Conservation (phyloP, 2,329 filamentous ascomycete genomes). For the Aspergillus pseudotamarii region DNA sequence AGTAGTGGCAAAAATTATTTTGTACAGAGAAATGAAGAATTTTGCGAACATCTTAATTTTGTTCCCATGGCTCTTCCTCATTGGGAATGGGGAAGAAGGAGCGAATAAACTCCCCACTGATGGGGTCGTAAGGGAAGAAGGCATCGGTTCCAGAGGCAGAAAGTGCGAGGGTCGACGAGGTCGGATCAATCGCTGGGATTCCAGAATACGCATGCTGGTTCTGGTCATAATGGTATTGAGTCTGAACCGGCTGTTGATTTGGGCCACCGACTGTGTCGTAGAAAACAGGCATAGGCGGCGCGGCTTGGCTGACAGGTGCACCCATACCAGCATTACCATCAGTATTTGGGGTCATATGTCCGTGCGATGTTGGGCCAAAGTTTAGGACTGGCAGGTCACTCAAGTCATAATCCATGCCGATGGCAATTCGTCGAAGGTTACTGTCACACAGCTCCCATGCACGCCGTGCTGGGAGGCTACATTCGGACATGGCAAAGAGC, state of each 20-base stretch:
- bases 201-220: not conserved
- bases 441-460: slow-evolving; percentile 47
- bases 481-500: slow-evolving; percentile 45
- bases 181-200: slow-evolving; percentile 8
- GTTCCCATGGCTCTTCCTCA: slow-evolving; percentile 32
- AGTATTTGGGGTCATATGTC: not conserved
- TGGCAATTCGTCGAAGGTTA: slow-evolving; percentile 37
- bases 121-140: slow-evolving; percentile 44
- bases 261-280: not conserved
- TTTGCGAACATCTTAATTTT: not conserved
- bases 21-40: not conserved
- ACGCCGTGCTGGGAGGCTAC: slow-evolving; percentile 42
- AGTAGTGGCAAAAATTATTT: not conserved
- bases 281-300: not conserved
- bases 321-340: not conserved
- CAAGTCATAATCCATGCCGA: slow-evolving; percentile 39
- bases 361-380: slow-evolving; percentile 16
- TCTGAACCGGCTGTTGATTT: not conserved
- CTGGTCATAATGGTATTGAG: not conserved
- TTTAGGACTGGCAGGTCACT: slow-evolving; percentile 35
- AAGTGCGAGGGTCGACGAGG: slow-evolving; percentile 14
- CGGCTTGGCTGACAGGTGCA: not conserved
- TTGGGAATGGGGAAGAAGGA: slow-evolving; percentile 39
- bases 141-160: slow-evolving; percentile 22
- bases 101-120: slow-evolving; percentile 41